phyloP scores from a whole-genome alignment of 2,329 filamentous ascomycete genomes.

The Ascochyta rabiei region DNA sequence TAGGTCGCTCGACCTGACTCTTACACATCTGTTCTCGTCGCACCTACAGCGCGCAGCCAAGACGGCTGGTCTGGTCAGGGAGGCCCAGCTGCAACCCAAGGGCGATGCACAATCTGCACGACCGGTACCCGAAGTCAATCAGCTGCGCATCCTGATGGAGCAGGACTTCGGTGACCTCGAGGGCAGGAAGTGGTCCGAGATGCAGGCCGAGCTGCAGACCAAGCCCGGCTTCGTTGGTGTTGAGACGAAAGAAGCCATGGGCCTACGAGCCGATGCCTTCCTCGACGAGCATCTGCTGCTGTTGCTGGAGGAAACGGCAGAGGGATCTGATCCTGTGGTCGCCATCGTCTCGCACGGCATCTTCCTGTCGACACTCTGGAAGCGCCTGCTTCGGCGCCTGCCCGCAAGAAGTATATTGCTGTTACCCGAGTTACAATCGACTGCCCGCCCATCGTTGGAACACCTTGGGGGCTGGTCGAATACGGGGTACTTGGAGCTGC shows the following conservation, averaged over 20 bases:
- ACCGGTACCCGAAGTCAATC: slow-evolving; percentile 29
- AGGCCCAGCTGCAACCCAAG: slow-evolving; percentile 54
- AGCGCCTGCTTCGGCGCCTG: slow-evolving; percentile 64
- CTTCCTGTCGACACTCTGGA: slow-evolving; percentile 73
- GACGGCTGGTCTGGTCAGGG: slow-evolving; percentile 71
- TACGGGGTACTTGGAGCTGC: slow-evolving; percentile 65
- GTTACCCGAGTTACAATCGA: slow-evolving; percentile 50
- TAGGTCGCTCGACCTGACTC: slow-evolving; percentile 66
- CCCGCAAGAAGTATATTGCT: slow-evolving; percentile 54
- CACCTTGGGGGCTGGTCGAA: slow-evolving; percentile 68
- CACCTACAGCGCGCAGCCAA: slow-evolving; percentile 74
- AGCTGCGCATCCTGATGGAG: slow-evolving; percentile 62
- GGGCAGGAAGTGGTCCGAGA: slow-evolving; percentile 62
- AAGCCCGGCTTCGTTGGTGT: slow-evolving; percentile 60
- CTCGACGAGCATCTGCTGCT: slow-evolving; percentile 68
- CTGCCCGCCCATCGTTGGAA: slow-evolving; percentile 53
- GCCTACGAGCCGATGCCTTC: slow-evolving; percentile 67
- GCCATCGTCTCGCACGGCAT: slow-evolving; percentile 84
- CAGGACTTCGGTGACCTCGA: slow-evolving; percentile 77
- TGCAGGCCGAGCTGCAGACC: slow-evolving; percentile 49
- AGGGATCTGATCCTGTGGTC: slow-evolving; percentile 51
- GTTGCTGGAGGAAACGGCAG: slow-evolving; percentile 51
- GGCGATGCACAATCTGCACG: background rate
- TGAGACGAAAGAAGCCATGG: slow-evolving; percentile 74
- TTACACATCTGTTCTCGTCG: slow-evolving; percentile 77